phyloP scores from a whole-genome alignment of 371 early-diverging fungal species.

The Rhizopus stolonifer region DNA sequence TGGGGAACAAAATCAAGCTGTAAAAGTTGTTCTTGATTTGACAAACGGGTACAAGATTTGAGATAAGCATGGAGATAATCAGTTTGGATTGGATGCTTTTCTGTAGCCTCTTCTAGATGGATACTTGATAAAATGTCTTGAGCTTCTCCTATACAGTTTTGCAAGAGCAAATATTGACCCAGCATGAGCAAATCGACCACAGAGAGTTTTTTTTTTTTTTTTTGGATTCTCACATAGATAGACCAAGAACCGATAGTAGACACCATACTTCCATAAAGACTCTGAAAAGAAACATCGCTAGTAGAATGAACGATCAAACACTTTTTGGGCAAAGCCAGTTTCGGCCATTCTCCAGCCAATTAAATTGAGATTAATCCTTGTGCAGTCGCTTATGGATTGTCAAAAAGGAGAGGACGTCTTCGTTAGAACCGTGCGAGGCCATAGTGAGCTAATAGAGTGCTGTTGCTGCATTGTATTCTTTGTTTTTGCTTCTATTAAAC shows the following conservation, averaged over 20 bases:
- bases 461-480: background rate
- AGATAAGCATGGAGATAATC: constrained; percentile 58
- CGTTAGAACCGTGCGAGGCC: constrained; percentile 21
- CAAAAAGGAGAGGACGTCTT: constrained; percentile 24
- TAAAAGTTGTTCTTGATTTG: constrained; percentile 6
- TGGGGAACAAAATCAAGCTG: constrained; percentile 30
- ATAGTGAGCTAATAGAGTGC: constrained; percentile 18
- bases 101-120: constrained; percentile 1
- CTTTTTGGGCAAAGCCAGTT: constrained; percentile 29
- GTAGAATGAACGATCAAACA: constrained; percentile 14
- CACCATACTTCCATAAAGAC: constrained; percentile 32
- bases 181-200: constrained; percentile 38
- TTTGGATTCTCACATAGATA: constrained; percentile 31
- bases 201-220: constrained; percentile 3
- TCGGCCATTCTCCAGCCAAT: constrained; percentile 37
- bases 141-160: constrained; percentile 22
- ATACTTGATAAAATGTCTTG: constrained; percentile 21
- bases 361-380: constrained; percentile 22
- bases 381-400: constrained; percentile 22
- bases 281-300: constrained; percentile 14
- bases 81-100: constrained; percentile 34
- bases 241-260: constrained; percentile 37
- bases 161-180: constrained; percentile 32
- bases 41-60: constrained; percentile 40
- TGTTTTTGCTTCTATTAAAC: background rate